These are phyloP conservation scores for Coccomyxa sp. DNA, from an alignment of 139 green algal species.

Conservation along the genomic window DNA sequence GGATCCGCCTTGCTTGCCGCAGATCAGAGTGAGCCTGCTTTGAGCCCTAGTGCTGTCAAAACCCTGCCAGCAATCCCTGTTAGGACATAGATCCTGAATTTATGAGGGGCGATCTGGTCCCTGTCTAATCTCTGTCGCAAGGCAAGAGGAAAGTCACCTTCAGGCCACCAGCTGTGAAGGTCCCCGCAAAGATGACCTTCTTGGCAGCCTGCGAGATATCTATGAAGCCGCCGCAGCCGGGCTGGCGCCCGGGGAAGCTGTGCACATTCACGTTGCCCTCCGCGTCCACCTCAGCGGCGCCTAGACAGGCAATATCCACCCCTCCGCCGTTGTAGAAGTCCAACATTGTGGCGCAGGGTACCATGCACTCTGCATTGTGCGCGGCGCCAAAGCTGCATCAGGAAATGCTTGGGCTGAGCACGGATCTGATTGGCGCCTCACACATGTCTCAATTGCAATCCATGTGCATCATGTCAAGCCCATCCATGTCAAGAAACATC, in stretches of 20 bases:
- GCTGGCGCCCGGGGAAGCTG: constrained; percentile 31
- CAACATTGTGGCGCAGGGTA: constrained; percentile 2
- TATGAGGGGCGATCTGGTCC: too few relatives aligned
- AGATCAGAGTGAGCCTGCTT: too few relatives aligned
- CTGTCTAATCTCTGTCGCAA: too few relatives aligned
- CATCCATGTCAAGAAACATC: too few relatives aligned
- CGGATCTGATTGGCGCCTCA: too few relatives aligned
- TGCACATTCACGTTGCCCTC: constrained; percentile 53
- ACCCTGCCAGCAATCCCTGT: too few relatives aligned
- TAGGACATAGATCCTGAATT: too few relatives aligned
- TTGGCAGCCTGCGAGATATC: constrained; percentile 43
- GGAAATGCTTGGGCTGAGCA: too few relatives aligned
- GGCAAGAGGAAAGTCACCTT: constrained; percentile 10
- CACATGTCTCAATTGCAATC: too few relatives aligned
- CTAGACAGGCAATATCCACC: constrained; percentile 39
- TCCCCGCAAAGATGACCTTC: constrained; percentile 40
- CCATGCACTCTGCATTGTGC: constrained; percentile 19
- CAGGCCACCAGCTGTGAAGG: constrained; percentile 41
- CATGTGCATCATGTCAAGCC: too few relatives aligned
- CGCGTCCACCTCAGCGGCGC: constrained; percentile 40
- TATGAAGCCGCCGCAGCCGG: constrained; percentile 50
- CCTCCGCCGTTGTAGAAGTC: constrained; percentile 42
- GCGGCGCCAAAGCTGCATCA: constrained; percentile 37
- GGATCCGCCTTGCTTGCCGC: neutral
- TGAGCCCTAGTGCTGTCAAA: too few relatives aligned